Base-by-base conservation (phyloP, 1,139 yeast species). In the Eremothecium coryli region DNA sequence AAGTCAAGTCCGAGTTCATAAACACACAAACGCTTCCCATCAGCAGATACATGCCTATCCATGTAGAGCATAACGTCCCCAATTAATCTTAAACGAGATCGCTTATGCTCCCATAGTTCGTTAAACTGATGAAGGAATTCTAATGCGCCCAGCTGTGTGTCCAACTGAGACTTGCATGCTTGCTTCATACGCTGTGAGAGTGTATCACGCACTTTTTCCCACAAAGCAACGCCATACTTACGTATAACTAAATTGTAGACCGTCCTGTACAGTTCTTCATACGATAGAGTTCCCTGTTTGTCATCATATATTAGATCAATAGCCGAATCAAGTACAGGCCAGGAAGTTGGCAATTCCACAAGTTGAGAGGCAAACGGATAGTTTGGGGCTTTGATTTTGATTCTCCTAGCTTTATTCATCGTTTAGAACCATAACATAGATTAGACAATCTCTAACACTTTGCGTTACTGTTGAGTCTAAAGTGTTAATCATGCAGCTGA, bases 21-120 rank as follows among this genome's bases (percentile, higher is more conserved):
- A 3, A 82, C 69, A 36, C 78, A 61, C 2, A 85, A 73, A 33
- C 73, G 61, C 44, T 75, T 76, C 38, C 74, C 73, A 43, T 81
- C 93, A 42, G 74, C 76, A 18, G 88, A 82, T 12, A 4, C 3
- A 6, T 25, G 16, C 30, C 22, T 12, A 54, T 90, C 70, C 50
- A 90, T 61, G 52, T 90, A 90, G 82, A 86, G 79, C 56, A 86
- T 49, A 4, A 90, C 82, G 54, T 90, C 96, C 45, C 93, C 73
- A 26, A 88, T 72, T 66, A 82, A 76, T 44, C 82, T 69, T 79
- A 86, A 80, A 32, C 84, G 71, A 31, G 77, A 67, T 27, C 78
- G 61, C 55, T 82, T 93, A 33, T 79, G 84, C 29, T 71, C 68
- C 97, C 97, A 90, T 35, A 70, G 73, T 14, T 48, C 48, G 18